phyloP scores from a whole-genome alignment of 2,329 filamentous ascomycete species.

The Colletotrichum karsti region DNA sequence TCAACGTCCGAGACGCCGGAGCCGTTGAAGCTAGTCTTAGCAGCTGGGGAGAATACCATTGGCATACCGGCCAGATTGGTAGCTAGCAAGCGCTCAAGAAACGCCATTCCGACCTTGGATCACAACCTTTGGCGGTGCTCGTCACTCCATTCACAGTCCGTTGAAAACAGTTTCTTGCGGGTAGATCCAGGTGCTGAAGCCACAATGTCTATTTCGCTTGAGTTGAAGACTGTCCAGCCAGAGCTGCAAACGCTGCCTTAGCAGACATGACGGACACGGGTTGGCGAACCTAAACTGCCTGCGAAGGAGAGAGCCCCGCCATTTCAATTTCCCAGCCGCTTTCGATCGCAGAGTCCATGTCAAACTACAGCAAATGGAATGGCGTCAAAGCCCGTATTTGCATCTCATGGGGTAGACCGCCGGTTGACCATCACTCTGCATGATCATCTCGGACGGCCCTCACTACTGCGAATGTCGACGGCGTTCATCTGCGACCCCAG shows the following conservation, averaged over 20 bases:
- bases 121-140: neutral
- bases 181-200: neutral
- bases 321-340: slow-evolving; percentile 2
- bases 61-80: neutral
- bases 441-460: neutral
- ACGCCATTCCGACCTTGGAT: no score
- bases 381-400: neutral
- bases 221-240: neutral
- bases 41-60: neutral
- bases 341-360: neutral
- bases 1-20: neutral
- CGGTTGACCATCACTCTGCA: neutral
- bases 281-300: neutral
- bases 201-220: neutral
- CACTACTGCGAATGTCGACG: neutral
- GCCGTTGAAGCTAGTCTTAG: slow-evolving; percentile 6
- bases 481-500: neutral
- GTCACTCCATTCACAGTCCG: neutral
- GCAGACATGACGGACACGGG: neutral
- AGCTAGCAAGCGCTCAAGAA: neutral
- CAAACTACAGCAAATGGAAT: neutral
- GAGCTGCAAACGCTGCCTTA: neutral
- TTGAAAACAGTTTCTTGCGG: neutral
- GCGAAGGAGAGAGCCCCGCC: neutral
- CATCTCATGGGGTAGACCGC: neutral